Evolutionary conservation across 78 protist genomes (phyloP).

Genomic region (Dictyostelium brefeldianum): DNA sequence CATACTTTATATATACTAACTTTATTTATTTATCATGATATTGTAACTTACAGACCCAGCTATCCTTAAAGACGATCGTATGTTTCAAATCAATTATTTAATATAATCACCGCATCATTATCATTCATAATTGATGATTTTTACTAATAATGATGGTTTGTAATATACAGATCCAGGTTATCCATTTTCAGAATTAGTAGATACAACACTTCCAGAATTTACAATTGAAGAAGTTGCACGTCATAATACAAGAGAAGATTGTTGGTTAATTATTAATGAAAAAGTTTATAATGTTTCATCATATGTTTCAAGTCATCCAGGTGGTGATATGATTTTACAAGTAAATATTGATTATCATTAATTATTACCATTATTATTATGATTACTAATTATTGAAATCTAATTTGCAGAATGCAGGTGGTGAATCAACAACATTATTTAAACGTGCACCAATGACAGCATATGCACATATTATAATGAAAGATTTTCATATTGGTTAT

Average conservation of each 20-base stretch:
- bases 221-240: constrained; percentile 86
- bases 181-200: constrained; percentile 55
- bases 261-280: constrained; percentile 90
- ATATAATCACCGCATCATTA: neutral
- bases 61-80: constrained; percentile 48
- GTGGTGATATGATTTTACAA: constrained; percentile 82
- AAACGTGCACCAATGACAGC: constrained; percentile 47
- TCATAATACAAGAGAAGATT: constrained; percentile 90
- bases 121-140: neutral
- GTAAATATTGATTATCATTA: too few relatives aligned
- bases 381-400: neutral
- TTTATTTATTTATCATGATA: too few relatives aligned
- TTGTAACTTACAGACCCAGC: constrained; percentile 16
- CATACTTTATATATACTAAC: neutral
- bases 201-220: constrained; percentile 71
- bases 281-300: constrained; percentile 84
- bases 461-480: constrained; percentile 63
- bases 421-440: constrained; percentile 57
- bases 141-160: too few relatives aligned
- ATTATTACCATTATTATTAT: neutral
- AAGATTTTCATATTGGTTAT: constrained; percentile 69
- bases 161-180: constrained; percentile 58
- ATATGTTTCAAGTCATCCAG: constrained; percentile 88
- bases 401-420: constrained; percentile 47
- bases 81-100: neutral